Evolutionary conservation across 805 yeast genomes (phyloP).

Genomic region (Wickerhamiella occidentalis): DNA sequence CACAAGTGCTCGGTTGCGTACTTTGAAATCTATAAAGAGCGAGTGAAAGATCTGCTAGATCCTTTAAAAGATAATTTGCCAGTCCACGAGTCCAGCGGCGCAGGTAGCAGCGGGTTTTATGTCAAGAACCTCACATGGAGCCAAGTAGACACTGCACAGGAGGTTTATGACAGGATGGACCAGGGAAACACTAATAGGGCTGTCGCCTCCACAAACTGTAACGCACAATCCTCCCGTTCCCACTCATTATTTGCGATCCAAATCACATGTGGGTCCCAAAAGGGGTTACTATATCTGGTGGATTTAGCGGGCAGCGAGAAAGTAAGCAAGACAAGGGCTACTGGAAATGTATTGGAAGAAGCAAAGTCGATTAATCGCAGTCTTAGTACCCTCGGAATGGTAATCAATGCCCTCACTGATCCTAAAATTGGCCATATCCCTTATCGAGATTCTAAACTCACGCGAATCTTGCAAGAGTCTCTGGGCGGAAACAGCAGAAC

Average conservation of each 20-base stretch:
- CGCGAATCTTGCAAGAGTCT: conserved; percentile 66
- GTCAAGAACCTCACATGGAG: conserved; percentile 58
- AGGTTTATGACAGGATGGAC: conserved; percentile 45
- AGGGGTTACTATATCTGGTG: conserved; percentile 57
- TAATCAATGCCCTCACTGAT: conserved; percentile 67
- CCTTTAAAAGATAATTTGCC: conserved; percentile 24
- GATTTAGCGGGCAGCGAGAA: conserved; percentile 86
- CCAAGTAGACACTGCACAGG: conserved; percentile 46
- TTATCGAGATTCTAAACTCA: conserved; percentile 65
- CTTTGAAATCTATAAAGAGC: conserved; percentile 75
- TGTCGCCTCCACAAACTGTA: conserved; percentile 54
- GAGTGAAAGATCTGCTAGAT: conserved; percentile 56
- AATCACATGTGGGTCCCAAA: conserved; percentile 51
- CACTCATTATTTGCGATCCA: conserved; percentile 67
- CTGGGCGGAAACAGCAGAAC: conserved; percentile 77
- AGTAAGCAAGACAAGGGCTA: conserved; percentile 63
- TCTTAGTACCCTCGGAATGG: conserved; percentile 65
- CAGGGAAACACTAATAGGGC: conserved; percentile 48
- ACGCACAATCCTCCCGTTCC: conserved; percentile 61
- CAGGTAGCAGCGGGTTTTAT: conserved; percentile 43
- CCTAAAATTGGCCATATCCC: conserved; percentile 54
- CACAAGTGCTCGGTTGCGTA: conserved; percentile 52
- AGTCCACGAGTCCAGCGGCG: conserved; percentile 11
- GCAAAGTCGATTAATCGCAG: conserved; percentile 76
- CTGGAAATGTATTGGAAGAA: conserved; percentile 65